phyloP scores from a whole-genome alignment of 2,329 filamentous ascomycete species.

The Curvularia eragrostidis region DNA sequence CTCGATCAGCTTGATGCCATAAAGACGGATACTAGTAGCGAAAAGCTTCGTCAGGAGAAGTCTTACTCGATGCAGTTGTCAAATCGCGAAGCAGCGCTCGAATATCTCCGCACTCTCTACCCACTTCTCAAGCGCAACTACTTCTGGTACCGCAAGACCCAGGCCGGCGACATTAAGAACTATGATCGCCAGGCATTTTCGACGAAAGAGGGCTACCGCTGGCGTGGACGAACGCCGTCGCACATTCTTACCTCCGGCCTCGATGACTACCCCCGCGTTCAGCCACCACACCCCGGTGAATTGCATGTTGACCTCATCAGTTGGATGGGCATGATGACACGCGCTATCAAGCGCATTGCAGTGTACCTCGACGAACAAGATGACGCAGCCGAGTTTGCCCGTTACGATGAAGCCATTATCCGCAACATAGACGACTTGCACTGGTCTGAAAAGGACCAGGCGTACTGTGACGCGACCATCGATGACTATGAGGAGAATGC shows the following conservation, averaged over 20 bases:
- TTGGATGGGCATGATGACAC: constrained; percentile 97
- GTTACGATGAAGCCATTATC: constrained; percentile 76
- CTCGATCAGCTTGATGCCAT: constrained; percentile 74
- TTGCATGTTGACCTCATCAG: constrained; percentile 92
- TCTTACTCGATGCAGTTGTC: constrained; percentile 70
- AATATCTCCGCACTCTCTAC: constrained; percentile 79
- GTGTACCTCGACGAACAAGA: constrained; percentile 75
- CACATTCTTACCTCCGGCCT: constrained; percentile 93
- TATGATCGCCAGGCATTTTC: constrained; percentile 92
- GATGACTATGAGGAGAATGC: constrained; percentile 92
- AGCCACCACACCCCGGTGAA: constrained; percentile 94
- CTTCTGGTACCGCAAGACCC: constrained; percentile 93
- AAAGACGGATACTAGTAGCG: constrained; percentile 40
- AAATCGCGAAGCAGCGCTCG: constrained; percentile 69
- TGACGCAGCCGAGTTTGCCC: constrained; percentile 74
- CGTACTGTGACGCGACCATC: constrained; percentile 93
- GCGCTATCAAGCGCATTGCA: constrained; percentile 82
- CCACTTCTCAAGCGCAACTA: constrained; percentile 89
- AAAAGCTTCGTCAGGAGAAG: constrained; percentile 47
- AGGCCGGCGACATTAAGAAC: constrained; percentile 85
- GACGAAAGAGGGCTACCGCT: constrained; percentile 90
- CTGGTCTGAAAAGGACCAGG: constrained; percentile 81
- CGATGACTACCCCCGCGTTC: constrained; percentile 93
- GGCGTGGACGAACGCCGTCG: constrained; percentile 85
- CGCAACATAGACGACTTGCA: constrained; percentile 92